phyloP scores from a whole-genome alignment of 192 early-diverging fungal genomes.

The Coemansia sp. region DNA sequence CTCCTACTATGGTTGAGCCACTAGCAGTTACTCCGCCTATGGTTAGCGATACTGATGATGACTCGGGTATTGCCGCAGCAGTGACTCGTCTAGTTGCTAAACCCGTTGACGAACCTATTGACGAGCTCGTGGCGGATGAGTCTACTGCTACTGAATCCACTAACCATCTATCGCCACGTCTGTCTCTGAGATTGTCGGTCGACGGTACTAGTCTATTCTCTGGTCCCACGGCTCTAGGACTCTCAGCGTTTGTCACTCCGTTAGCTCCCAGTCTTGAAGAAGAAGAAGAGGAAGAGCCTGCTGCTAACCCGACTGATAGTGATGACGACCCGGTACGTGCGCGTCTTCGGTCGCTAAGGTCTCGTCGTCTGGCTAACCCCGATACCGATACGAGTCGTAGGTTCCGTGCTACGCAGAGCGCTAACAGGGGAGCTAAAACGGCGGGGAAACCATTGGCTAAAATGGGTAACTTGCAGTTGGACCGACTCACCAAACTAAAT shows the following conservation, averaged over 20 bases:
- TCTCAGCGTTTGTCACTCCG: conserved; percentile 29
- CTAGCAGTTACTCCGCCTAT: background rate
- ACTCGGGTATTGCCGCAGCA: conserved; percentile 37
- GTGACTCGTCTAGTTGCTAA: conserved; percentile 14
- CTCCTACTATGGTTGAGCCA: background rate
- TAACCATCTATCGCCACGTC: conserved; percentile 24
- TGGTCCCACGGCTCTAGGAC: conserved; percentile 12
- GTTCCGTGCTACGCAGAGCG: conserved; percentile 41
- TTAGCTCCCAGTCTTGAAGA: background rate
- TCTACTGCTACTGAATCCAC: background rate
- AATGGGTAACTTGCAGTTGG: conserved; percentile 51
- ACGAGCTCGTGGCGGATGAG: background rate
- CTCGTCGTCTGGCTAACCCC: conserved; percentile 18
- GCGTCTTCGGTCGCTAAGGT: conserved; percentile 35
- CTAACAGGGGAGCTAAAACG: background rate
- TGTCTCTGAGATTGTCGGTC: conserved; percentile 42
- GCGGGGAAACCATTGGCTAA: conserved; percentile 21
- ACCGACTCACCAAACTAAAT: conserved; percentile 55
- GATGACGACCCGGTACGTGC: conserved; percentile 18
- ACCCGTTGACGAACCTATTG: background rate
- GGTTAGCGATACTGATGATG: conserved; percentile 36
- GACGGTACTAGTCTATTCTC: conserved; percentile 31
- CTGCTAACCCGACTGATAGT: background rate
- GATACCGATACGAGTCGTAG: conserved; percentile 1
- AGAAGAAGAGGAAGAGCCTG: background rate